Evolutionary conservation across 1,284 basidiomycete species (phyloP).

Genomic region (Austropuccinia psidii): DNA sequence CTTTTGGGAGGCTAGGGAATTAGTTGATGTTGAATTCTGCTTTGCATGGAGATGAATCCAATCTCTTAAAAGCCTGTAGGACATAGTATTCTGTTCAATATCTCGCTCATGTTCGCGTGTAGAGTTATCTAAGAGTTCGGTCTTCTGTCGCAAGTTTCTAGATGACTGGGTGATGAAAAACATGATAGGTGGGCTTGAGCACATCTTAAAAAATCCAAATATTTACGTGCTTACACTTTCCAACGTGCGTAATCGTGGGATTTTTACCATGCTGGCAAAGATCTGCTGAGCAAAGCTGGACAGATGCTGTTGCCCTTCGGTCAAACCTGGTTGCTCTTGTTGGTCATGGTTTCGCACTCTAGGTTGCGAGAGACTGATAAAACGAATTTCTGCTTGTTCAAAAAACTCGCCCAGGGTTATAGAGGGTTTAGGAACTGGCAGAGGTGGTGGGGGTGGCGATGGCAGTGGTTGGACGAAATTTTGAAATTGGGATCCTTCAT

Average conservation of each 20-base stretch:
- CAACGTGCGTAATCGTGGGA: slow-evolving; percentile 11
- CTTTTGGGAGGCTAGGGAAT: neutral
- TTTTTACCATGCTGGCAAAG: slow-evolving; percentile 33
- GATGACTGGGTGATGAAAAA: neutral
- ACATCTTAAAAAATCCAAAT: neutral
- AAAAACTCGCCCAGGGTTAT: slow-evolving; percentile 32
- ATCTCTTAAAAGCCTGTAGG: slow-evolving; percentile 1
- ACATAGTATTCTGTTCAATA: neutral
- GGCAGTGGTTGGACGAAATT: neutral
- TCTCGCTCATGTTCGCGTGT: slow-evolving; percentile 11
- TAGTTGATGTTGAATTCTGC: neutral
- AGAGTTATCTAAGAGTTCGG: slow-evolving; percentile 8
- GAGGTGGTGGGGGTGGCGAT: neutral
- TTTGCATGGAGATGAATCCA: slow-evolving; percentile 7
- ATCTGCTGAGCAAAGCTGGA: slow-evolving; percentile 20
- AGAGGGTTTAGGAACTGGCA: neutral
- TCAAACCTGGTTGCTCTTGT: neutral
- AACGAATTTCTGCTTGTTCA: slow-evolving; percentile 33
- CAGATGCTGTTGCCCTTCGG: neutral
- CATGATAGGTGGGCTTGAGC: neutral
- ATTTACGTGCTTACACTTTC: slow-evolving; percentile 1
- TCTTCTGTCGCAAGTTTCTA: slow-evolving; percentile 14
- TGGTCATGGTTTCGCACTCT: slow-evolving; percentile 20
- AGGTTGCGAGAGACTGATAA: slow-evolving; percentile 31
- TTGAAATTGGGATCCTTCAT: neutral